phyloP scores from a whole-genome alignment of 805 yeast species.

The Priceomyces medius region DNA sequence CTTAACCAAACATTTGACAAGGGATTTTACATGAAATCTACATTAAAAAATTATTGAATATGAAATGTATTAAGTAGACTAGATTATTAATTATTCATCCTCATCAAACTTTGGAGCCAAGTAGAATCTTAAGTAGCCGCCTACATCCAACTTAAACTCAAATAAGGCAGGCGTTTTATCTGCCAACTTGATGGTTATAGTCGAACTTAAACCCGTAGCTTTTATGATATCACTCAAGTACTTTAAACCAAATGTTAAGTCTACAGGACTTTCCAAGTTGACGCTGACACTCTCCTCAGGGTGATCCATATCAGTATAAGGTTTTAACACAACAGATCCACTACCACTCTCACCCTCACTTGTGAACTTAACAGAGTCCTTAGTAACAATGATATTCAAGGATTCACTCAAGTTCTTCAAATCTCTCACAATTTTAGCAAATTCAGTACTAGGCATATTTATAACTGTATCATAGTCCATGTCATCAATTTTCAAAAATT shows the following conservation, averaged over 20 bases:
- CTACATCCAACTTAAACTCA: conserved; percentile 79
- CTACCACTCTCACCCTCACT: conserved; percentile 91
- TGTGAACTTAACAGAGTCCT: conserved; percentile 85
- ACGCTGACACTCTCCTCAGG: conserved; percentile 75
- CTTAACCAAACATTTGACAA: background rate
- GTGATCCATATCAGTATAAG: conserved; percentile 75
- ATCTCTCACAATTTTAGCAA: conserved; percentile 87
- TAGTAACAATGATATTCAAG: conserved; percentile 78
- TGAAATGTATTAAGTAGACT: background rate
- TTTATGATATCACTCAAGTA: conserved; percentile 89
- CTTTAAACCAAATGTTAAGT: conserved; percentile 86
- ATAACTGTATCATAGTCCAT: conserved; percentile 86
- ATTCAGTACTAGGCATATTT: conserved; percentile 84
- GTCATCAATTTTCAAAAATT: conserved; percentile 89
- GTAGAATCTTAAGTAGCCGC: conserved; percentile 93
- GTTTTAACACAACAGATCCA: conserved; percentile 84
- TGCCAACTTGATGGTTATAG: conserved; percentile 82
- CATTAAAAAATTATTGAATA: background rate
- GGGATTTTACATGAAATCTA: no score
- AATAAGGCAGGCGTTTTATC: conserved; percentile 92
- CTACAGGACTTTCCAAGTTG: conserved; percentile 81
- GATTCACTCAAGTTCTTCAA: conserved; percentile 85
- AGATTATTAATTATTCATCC: conserved; percentile 47
- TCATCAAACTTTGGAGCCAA: conserved; percentile 98
- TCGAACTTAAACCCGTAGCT: conserved; percentile 74